Percentiles rank a stretch among this genome's conserved stretches.
phyloP scores from a whole-genome alignment of 306 rosid species.

The Prosopis cineraria region DNA sequence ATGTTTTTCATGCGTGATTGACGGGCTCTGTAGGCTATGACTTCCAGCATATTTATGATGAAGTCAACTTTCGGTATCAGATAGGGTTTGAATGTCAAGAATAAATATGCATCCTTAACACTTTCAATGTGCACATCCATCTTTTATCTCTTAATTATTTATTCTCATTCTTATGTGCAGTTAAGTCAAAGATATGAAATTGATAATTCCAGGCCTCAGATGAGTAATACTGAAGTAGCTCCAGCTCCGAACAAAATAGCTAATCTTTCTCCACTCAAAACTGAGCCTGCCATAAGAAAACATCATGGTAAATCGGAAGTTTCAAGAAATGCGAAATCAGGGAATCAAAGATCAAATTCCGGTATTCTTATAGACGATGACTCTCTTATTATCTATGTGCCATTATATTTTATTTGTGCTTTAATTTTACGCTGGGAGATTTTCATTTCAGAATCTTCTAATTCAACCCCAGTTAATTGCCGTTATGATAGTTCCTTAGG shows the following conservation, averaged over 20 bases:
- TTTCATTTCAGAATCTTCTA: conserved; percentile 44
- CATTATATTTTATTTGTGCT: not conserved
- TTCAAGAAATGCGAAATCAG: conserved; percentile 52
- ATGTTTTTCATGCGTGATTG: not conserved
- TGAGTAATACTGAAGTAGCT: conserved; percentile 30
- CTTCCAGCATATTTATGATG: conserved; percentile 6
- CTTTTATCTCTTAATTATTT: not conserved
- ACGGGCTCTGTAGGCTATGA: not conserved
- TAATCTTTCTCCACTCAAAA: conserved; percentile 36
- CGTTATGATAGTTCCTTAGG: conserved; percentile 89
- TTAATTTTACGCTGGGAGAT: conserved; percentile 3
- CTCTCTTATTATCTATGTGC: conserved; percentile 8
- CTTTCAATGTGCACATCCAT: conserved; percentile 5
- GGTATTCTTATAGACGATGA: conserved; percentile 38
- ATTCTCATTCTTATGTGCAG: conserved; percentile 46
- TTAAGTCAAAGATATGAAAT: conserved; percentile 41
- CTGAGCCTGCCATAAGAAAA: conserved; percentile 33
- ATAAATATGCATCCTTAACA: conserved; percentile 3
- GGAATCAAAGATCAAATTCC: conserved; percentile 31
- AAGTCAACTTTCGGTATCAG: not conserved
- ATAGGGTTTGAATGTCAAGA: not conserved
- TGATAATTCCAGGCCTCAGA: conserved; percentile 35
- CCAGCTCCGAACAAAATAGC: conserved; percentile 25
- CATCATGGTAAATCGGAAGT: conserved; percentile 44
- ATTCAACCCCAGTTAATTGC: conserved; percentile 46